phyloP scores from a whole-genome alignment of 345 rosid species.

The Noccaea caerulescens region DNA sequence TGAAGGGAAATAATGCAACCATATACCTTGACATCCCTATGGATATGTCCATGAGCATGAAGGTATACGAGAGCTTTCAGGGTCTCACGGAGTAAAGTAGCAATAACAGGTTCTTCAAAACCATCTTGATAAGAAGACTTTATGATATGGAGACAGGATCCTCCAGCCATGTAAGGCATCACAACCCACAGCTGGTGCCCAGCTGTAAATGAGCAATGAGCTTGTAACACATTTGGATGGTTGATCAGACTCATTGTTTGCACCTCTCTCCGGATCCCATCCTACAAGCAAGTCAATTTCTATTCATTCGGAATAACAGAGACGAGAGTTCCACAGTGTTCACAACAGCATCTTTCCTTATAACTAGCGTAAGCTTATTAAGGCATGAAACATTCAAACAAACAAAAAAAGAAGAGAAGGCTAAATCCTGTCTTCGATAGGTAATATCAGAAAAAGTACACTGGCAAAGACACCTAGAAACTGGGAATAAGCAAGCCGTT shows the following conservation, averaged over 20 bases:
- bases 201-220: conserved; percentile 89
- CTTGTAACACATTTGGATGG: conserved; percentile 84
- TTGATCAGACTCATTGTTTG: conserved; percentile 90
- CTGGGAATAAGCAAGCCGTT: conserved; percentile 18
- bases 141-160: conserved; percentile 96
- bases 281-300: conserved; percentile 56
- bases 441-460: conserved; percentile 18
- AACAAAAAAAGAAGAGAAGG: conserved; percentile 5
- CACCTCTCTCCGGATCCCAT: conserved; percentile 94
- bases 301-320: conserved; percentile 32
- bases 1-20: conserved; percentile 13
- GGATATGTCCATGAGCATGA: conserved; percentile 93
- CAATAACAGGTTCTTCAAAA: conserved; percentile 95
- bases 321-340: conserved; percentile 4
- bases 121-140: conserved; percentile 82
- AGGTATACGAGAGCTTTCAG: conserved; percentile 96
- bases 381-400: conserved; percentile 1
- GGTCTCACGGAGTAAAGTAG: conserved; percentile 82
- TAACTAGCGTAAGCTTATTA: conserved; percentile 24
- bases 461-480: conserved; percentile 19
- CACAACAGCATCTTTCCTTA: conserved; percentile 18
- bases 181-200: conserved; percentile 94
- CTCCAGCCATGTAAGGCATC: conserved; percentile 99
- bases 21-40: conserved; percentile 95
- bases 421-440: not conserved